These are phyloP conservation scores for Ophiocordyceps sinensis DNA, from an alignment of 2,329 filamentous ascomycete genomes.

Conservation along the genomic window DNA sequence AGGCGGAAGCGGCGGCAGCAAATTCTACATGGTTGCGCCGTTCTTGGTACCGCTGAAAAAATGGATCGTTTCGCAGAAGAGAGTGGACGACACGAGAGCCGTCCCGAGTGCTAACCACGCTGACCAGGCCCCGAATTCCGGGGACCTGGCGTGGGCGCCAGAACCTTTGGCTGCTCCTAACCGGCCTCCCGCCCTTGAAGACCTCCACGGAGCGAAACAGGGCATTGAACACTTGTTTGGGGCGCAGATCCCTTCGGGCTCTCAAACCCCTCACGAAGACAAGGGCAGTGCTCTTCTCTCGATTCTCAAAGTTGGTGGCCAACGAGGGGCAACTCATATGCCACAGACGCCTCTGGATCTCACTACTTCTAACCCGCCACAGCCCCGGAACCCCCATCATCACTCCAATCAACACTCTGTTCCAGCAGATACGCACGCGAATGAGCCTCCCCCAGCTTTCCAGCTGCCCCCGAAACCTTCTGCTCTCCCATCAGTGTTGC, in stretches of 20 bases:
- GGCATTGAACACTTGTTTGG: constrained; percentile 42
- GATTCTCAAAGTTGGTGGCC: constrained; percentile 28
- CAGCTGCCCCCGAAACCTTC: constrained; percentile 9
- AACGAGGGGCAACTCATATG: constrained; percentile 9
- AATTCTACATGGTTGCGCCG: constrained; percentile 96
- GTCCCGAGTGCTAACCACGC: constrained; percentile 22
- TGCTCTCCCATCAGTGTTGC: background rate
- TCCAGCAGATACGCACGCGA: constrained; percentile 6
- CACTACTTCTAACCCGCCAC: constrained; percentile 29
- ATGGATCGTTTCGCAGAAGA: constrained; percentile 80
- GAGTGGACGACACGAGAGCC: constrained; percentile 42
- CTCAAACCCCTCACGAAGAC: constrained; percentile 25
- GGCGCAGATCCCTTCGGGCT: constrained; percentile 33
- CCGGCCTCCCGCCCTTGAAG: constrained; percentile 26
- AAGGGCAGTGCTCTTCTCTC: constrained; percentile 39
- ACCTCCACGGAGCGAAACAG: constrained; percentile 33
- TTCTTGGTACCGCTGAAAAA: constrained; percentile 77
- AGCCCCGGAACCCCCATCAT: constrained; percentile 44
- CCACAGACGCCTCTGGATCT: constrained; percentile 43
- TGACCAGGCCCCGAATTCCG: constrained; percentile 45
- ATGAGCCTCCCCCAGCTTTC: constrained; percentile 18
- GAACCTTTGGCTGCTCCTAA: constrained; percentile 18
- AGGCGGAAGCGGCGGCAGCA: constrained; percentile 53
- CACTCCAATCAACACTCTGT: constrained; percentile 33
- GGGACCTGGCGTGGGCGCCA: constrained; percentile 43